These are phyloP conservation scores for Elaeagnus macrophylla DNA, from an alignment of 306 rosid genomes.

Conservation along the genomic window DNA sequence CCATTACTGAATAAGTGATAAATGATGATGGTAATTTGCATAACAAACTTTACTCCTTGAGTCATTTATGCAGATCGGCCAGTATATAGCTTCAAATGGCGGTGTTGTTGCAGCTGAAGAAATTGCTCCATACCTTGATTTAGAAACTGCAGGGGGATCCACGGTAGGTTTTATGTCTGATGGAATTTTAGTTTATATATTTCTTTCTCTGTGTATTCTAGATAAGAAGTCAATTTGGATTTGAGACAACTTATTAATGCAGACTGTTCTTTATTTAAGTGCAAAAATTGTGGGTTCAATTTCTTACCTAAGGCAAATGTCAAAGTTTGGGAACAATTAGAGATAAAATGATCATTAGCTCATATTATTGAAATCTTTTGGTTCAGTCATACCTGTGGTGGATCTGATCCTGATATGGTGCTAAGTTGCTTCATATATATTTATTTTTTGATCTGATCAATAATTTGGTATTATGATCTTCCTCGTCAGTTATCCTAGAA, in stretches of 20 bases:
- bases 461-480: no score
- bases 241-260: no score
- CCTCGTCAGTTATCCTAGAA: no score
- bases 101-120: constrained; percentile 97
- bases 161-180: constrained; percentile 33
- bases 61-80: constrained; percentile 66
- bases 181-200: background rate
- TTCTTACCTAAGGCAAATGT: no score
- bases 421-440: background rate
- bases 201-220: background rate
- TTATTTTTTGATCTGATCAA: background rate
- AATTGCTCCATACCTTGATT: constrained; percentile 87
- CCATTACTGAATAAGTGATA: background rate
- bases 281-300: no score
- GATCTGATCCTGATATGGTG: background rate
- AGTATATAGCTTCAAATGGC: constrained; percentile 82
- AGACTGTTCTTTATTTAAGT: no score
- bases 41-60: background rate
- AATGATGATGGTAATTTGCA: background rate
- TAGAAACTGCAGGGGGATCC: constrained; percentile 36
- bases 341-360: no score
- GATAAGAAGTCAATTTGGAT: no score
- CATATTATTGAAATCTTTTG: background rate
- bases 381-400: no score
- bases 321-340: no score